These are phyloP conservation scores for Arthrinium puccinioides DNA, from an alignment of 2,329 filamentous ascomycete species.

Conservation along the genomic window DNA sequence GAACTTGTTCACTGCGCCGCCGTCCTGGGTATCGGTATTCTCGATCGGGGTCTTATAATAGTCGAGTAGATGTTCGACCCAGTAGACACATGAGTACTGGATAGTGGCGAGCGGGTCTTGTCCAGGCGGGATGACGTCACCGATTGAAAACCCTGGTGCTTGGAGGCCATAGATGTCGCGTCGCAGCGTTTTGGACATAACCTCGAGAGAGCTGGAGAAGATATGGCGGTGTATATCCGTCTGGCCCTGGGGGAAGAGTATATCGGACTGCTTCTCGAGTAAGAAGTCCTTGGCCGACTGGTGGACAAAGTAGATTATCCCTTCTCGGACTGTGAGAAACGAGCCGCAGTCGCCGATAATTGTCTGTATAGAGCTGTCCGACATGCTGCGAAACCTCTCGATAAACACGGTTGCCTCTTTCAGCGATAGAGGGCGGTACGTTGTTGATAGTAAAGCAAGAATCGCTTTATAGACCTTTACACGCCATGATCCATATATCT, in stretches of 20 bases:
- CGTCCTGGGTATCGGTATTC: conserved; percentile 12
- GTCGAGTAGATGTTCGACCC: conserved; percentile 23
- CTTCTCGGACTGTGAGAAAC: conserved; percentile 27
- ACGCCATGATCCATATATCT: conserved; percentile 21
- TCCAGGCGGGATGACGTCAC: conserved; percentile 10
- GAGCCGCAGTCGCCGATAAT: conserved; percentile 30
- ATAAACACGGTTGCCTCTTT: conserved; percentile 18
- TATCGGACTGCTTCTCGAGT: conserved; percentile 7
- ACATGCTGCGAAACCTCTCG: conserved; percentile 4
- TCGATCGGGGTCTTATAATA: neutral
- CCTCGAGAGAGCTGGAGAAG: conserved; percentile 24
- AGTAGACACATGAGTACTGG: conserved; percentile 26
- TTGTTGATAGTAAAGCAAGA: conserved; percentile 20
- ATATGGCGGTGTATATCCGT: conserved; percentile 21
- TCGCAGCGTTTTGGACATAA: conserved; percentile 18
- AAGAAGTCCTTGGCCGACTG: conserved; percentile 36
- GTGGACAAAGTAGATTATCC: conserved; percentile 28
- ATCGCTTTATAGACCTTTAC: conserved; percentile 22
- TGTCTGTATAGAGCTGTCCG: neutral
- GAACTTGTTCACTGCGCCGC: neutral
- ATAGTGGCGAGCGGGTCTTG: conserved; percentile 18
- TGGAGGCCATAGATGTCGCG: conserved; percentile 27
- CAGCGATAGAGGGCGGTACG: conserved; percentile 28
- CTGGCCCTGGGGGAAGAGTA: conserved; percentile 21
- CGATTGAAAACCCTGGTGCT: conserved; percentile 13